Evolutionary conservation across 148 eudicot species (phyloP), one percentile per base, ranked within the genome.

Genomic region (Amaranthus cruentus): DNA sequence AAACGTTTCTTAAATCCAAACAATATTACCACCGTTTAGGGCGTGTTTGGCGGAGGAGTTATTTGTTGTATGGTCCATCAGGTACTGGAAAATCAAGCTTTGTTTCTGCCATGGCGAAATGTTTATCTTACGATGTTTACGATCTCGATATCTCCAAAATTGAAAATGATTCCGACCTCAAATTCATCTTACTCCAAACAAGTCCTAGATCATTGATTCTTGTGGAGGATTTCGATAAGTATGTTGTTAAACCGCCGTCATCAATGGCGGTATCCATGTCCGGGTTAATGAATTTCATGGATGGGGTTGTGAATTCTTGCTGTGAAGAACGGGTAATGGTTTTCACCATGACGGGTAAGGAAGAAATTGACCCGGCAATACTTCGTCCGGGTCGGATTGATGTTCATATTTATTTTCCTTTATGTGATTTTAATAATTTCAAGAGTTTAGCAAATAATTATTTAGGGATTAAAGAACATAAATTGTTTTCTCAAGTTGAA

Each of bases 51-150:
- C 85, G 85, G 49, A 84, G 98, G 68, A 94, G 93, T 70, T 94
- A 89, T 71, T 84, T 94, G 5, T 74, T 94, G 2, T 87, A 91
- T 84, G 98, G 98, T n/a, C 90, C 95, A 2, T 89, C 97, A n/a
- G 98, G 97, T 4, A 94, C 97, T 3, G 98, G 98, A 14, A 94
- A 94, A 75, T 91, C 98, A 0, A 94, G 91, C 69, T 94, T 94
- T 83, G 85, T 89, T 51, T 89, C 96, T 7, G 96, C 96, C 53
- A 80, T 91, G 77, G 89, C 98, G 2, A 88, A 85, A 57, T 78
- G 81, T 46, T 74, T 94, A 13, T 75, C 80, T 0, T 94, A 86
- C 73, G 91, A 94, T 52, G 87, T 94, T 8, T 94, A 91, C 81
- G 92, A 89, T 70, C 69, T 94, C 55, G 89, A 91, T 71, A 71